These are phyloP conservation scores for Aspergillus sp. DNA, from an alignment of 2,329 filamentous ascomycete genomes.

Conservation along the genomic window DNA sequence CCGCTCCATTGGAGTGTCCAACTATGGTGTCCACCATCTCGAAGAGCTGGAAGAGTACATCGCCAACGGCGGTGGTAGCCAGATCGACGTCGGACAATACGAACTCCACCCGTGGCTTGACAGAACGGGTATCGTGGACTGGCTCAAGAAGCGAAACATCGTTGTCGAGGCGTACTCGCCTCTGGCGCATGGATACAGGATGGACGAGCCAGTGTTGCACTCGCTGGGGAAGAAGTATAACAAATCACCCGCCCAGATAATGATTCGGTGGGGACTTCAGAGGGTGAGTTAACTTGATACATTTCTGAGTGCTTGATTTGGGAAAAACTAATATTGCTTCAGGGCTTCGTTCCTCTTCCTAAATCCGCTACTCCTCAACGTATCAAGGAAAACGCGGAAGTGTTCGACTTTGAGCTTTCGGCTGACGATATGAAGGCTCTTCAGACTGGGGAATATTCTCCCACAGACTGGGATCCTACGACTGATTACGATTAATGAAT, in stretches of 20 bases:
- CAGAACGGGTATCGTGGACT: slow-evolving; percentile 59
- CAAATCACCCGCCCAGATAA: slow-evolving; percentile 67
- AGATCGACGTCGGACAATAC: slow-evolving; percentile 72
- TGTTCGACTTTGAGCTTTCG: slow-evolving; percentile 59
- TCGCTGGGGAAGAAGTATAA: slow-evolving; percentile 62
- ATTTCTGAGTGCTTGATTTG: too few species aligned
- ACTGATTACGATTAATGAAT: slow-evolving; percentile 24
- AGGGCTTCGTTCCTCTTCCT: slow-evolving; percentile 60
- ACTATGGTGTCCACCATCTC: slow-evolving; percentile 71
- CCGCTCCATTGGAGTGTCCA: slow-evolving; percentile 68
- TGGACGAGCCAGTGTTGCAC: slow-evolving; percentile 62
- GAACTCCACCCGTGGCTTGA: slow-evolving; percentile 82
- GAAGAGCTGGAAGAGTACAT: slow-evolving; percentile 58
- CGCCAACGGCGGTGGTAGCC: slow-evolving; percentile 55
- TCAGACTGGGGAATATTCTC: slow-evolving; percentile 53
- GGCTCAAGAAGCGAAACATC: slow-evolving; percentile 63
- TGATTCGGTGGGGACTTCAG: slow-evolving; percentile 75
- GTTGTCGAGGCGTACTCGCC: slow-evolving; percentile 76
- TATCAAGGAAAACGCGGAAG: slow-evolving; percentile 56
- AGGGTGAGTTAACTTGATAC: slow-evolving; percentile 51
- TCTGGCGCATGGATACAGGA: slow-evolving; percentile 64
- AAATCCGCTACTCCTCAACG: slow-evolving; percentile 56
- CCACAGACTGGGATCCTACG: slow-evolving; percentile 56
- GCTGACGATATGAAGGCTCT: slow-evolving; percentile 54
- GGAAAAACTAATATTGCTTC: not conserved